Evolutionary conservation across 345 rosid genomes (phyloP), one percentile per base, ranked within the genome.

Genomic region (Pistacia atlantica): DNA sequence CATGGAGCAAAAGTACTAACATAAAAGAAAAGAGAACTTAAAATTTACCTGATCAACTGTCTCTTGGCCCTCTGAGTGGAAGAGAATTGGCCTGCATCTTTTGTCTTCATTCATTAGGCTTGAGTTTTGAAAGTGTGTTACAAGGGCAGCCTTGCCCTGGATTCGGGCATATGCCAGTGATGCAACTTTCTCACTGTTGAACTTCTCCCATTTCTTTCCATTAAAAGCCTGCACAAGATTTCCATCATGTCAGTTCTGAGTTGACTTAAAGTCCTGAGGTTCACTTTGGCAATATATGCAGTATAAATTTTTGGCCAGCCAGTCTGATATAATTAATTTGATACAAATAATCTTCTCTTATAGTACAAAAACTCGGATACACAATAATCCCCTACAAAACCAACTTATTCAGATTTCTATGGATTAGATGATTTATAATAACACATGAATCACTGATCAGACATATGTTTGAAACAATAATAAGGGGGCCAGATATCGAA

Each of bases 161-260:
- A 95, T 95, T 80, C 92, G 87, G 58, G 97, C 97, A 84, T 95
- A 95, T 74, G 95, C 97, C 80, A 95, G 77, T 16, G 93, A 88
- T 42, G 98, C 97, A 81, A 89, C 94, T 85, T 95, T 95, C 77
- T 94, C 98, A 65, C 99, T 95, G 75, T 95, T 91, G 84, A 95
- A 95, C 84, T 95, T 95, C 85, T 95, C 97, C 98, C 98, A 95
- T 83, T 81, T 87, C 85, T 91, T 93, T 78, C 97, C 98, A 76
- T 84, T 91, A 79, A 95, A 93, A 46, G 91, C 92, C 98, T 95
- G 87, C 80, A 85, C 58, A 71, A 49, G 49, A 52, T 28, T 73
- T 62, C 38, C 69, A 78, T 35, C 31, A 74, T 59, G 42, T 73
- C 37, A 66, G 75, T 63, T 52, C 63, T 67, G 57, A 69, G 38